Evolutionary conservation across 2,329 filamentous ascomycete species (phyloP).

Genomic region (Pezizomycotina sp.): DNA sequence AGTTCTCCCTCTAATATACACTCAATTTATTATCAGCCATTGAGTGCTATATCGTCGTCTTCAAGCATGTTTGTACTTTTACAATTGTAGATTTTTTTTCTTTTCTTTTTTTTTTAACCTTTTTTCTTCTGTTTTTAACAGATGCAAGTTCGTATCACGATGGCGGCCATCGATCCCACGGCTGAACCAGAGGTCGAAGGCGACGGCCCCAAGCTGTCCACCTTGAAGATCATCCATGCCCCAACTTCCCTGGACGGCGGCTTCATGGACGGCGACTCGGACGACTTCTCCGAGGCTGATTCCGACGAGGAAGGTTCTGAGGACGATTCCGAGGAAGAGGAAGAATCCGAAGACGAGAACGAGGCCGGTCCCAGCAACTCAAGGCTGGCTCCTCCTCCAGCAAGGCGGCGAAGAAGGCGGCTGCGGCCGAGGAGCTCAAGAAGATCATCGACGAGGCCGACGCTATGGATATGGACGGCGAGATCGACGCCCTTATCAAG

Average conservation of each 20-base stretch:
- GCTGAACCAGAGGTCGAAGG: slow-evolving; percentile 52
- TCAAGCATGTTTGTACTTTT: neutral
- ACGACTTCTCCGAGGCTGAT: slow-evolving; percentile 43
- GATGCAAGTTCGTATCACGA: slow-evolving; percentile 78
- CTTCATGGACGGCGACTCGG: slow-evolving; percentile 48
- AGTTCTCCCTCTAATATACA: slow-evolving; percentile 6
- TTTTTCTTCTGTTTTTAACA: neutral
- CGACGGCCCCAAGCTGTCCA: slow-evolving; percentile 53
- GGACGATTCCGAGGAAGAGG: slow-evolving; percentile 35
- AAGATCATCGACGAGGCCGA: slow-evolving; percentile 49
- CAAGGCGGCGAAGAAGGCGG: slow-evolving; percentile 44
- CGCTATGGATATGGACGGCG: slow-evolving; percentile 52
- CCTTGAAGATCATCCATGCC: slow-evolving; percentile 76
- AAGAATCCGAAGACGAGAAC: slow-evolving; percentile 51
- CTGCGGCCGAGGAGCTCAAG: slow-evolving; percentile 37
- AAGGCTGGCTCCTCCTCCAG: slow-evolving; percentile 64
- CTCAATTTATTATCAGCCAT: neutral
- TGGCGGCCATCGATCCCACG: slow-evolving; percentile 92
- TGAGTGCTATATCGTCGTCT: neutral
- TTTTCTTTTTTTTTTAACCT: slow-evolving; percentile 6
- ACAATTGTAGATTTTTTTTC: neutral
- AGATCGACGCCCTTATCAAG: too few species aligned
- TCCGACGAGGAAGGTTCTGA: slow-evolving; percentile 35
- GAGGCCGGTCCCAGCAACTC: slow-evolving; percentile 62
- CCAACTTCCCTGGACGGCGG: slow-evolving; percentile 43